Base-by-base conservation (phyloP, 2,329 filamentous ascomycete genomes). In the Cercospora nicotianae region DNA sequence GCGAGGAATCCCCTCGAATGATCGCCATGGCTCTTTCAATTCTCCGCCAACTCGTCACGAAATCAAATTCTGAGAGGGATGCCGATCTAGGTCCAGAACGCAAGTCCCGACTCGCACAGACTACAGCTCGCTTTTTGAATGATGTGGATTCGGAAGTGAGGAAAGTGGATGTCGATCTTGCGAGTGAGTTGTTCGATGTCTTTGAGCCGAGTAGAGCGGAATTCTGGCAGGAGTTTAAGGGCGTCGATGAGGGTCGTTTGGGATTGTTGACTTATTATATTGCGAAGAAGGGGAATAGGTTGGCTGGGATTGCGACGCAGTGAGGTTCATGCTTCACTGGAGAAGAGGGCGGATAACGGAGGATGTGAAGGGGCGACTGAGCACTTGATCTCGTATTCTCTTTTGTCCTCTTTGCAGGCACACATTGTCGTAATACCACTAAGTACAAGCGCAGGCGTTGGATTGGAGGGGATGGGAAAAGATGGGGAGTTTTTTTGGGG, bases 231-330 rank as follows among this genome's bases (percentile, higher is more conserved):
- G 84, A 85, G 26, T 83, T 93, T 67, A 71, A 72, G 68, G 81
- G 81, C 0, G 84, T 91, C 33, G 86, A 87, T 75, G 90, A 93
- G 71, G 90, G 92, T 71, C 87, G 90, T 23, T 87, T 92, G 82
- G 93, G 89, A 72, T 79, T 94, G 69, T 89, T 94, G 74, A 93
- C 90, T 9, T 94, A 94, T 77, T 94, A 93, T 78, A 90, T 93
- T 75, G 91, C 91, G 48, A 90, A 90, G 83, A 84, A 85, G 77
- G 87, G 70, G 2, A 72, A 67, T 6, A 16, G 48, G 62, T 51
- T 42, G 33, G 62, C 48, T 28, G 62, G 62, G 16, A 42, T 62
- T 45, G 57, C 59, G 20, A 60, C 23, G 23, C 45, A 69, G 62
- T 70, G 64, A 55, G 28, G 3, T 30, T 9, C 4, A 9, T 3